A percentile compares a stretch with the other conserved stretches of the same genome.
phyloP scores from a whole-genome alignment of 129 eudicot genomes.

The Saussurea involucrata region DNA sequence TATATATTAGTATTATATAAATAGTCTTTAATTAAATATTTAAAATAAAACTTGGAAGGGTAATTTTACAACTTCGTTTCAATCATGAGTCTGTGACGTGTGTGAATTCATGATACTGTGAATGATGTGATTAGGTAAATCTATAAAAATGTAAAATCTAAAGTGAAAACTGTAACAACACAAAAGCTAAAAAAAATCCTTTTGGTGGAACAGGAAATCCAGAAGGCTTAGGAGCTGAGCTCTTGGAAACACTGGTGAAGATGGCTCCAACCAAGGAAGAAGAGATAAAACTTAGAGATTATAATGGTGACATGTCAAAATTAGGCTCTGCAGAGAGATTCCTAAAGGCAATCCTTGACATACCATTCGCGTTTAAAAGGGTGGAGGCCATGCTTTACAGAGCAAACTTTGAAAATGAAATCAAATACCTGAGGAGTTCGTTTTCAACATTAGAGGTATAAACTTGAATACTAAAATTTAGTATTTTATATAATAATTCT shows the following conservation, averaged over 20 bases:
- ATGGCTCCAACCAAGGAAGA: constrained; percentile 99
- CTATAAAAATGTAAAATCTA: too few species aligned
- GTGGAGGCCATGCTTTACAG: constrained; percentile 95
- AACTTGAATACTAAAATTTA: background rate
- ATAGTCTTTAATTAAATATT: too few species aligned
- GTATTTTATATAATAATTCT: background rate
- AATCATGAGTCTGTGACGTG: too few species aligned
- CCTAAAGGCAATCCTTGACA: constrained; percentile 69
- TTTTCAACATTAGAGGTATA: constrained; percentile 78
- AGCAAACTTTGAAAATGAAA: constrained; percentile 85
- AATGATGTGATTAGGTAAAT: too few species aligned
- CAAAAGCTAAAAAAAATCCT: too few species aligned
- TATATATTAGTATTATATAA: too few species aligned
- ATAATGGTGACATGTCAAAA: constrained; percentile 71
- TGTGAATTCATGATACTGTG: too few species aligned
- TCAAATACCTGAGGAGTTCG: constrained; percentile 64
- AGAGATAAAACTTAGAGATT: constrained; percentile 82
- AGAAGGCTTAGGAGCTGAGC: constrained; percentile 85
- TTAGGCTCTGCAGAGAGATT: constrained; percentile 91
- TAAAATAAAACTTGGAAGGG: too few species aligned
- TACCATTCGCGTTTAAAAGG: constrained; percentile 90
- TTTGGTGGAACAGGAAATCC: constrained; percentile 67
- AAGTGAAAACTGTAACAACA: too few species aligned
- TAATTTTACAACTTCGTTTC: too few species aligned
- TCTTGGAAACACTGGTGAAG: constrained; percentile 89